Percentiles rank a stretch among this genome's conserved stretches.
Conservation (phyloP, 2,329 filamentous ascomycete species). For the Paracoccidioides brasiliensis region DNA sequence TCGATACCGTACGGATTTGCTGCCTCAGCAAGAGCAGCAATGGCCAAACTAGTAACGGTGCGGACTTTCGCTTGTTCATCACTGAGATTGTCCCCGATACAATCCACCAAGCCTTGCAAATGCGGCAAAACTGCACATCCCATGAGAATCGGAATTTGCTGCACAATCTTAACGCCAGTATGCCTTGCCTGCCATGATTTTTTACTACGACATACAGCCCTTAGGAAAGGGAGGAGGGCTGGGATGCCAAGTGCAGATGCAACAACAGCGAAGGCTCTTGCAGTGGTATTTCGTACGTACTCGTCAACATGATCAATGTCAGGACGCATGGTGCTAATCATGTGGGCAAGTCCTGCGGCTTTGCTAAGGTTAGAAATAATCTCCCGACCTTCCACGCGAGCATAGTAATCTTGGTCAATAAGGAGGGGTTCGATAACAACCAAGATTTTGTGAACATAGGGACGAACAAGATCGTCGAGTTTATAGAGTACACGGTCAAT, state of each 20-base stretch:
- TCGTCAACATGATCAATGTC: constrained; percentile 98
- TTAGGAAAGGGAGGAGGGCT: constrained; percentile 82
- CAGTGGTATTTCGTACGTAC: constrained; percentile 95
- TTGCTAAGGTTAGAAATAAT: constrained; percentile 98
- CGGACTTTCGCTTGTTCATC: constrained; percentile 97
- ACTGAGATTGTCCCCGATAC: constrained; percentile 88
- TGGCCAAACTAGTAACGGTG: constrained; percentile 88
- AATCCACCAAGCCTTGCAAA: constrained; percentile 89
- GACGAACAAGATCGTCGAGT: constrained; percentile 87
- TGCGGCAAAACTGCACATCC: constrained; percentile 92
- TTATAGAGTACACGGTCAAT: constrained; percentile 98
- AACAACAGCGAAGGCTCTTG: constrained; percentile 91
- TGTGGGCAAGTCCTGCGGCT: constrained; percentile 88
- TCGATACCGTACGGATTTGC: constrained; percentile 98
- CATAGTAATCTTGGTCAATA: constrained; percentile 99
- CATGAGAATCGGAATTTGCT: constrained; percentile 98
- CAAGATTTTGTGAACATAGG: constrained; percentile 95
- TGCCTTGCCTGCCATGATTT: constrained; percentile 98
- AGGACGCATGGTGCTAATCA: constrained; percentile 98
- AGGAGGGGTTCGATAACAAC: constrained; percentile 98
- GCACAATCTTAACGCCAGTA: constrained; percentile 97
- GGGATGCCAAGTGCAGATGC: constrained; percentile 93
- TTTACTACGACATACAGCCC: constrained; percentile 92
- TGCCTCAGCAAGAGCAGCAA: constrained; percentile 88
- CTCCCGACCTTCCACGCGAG: constrained; percentile 91